These are phyloP conservation scores for Pseudozyma sp. DNA, from an alignment of 1,284 basidiomycete genomes.

Conservation along the genomic window DNA sequence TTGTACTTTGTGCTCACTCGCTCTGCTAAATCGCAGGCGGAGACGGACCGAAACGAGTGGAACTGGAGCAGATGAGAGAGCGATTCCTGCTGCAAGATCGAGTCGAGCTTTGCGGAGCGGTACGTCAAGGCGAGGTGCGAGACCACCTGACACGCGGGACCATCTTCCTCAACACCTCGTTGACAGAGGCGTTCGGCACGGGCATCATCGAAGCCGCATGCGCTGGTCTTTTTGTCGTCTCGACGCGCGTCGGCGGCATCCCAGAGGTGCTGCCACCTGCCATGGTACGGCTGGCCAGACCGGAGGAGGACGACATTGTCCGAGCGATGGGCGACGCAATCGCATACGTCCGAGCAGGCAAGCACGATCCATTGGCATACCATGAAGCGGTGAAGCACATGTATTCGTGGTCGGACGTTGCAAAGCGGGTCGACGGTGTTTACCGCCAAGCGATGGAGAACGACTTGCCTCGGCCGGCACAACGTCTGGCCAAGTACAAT, in stretches of 20 bases:
- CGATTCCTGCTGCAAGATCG: constrained; percentile 87
- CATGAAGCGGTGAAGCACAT: constrained; percentile 82
- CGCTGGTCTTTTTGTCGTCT: constrained; percentile 91
- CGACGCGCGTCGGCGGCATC: constrained; percentile 92
- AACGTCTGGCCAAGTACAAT: constrained; percentile 71
- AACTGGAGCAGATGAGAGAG: constrained; percentile 95
- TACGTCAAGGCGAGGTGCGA: constrained; percentile 83
- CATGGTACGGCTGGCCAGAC: constrained; percentile 92
- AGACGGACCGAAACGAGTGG: constrained; percentile 93
- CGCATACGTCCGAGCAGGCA: constrained; percentile 75
- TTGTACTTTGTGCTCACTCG: not conserved
- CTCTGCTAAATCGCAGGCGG: constrained; percentile 70
- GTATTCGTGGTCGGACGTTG: constrained; percentile 88
- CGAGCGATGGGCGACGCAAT: constrained; percentile 85
- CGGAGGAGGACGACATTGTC: constrained; percentile 87
- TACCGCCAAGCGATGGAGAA: constrained; percentile 77
- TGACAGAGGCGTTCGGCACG: constrained; percentile 97
- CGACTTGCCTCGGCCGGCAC: constrained; percentile 35
- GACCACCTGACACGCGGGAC: constrained; percentile 83
- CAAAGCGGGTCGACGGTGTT: constrained; percentile 83
- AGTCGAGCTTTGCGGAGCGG: constrained; percentile 85
- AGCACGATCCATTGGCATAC: constrained; percentile 81
- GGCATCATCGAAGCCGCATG: constrained; percentile 96
- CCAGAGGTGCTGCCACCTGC: constrained; percentile 93
- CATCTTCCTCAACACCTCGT: constrained; percentile 93